These are phyloP conservation scores for Pseudogymnoascus sp. DNA, from an alignment of 2,329 filamentous ascomycete species.

Conservation along the genomic window DNA sequence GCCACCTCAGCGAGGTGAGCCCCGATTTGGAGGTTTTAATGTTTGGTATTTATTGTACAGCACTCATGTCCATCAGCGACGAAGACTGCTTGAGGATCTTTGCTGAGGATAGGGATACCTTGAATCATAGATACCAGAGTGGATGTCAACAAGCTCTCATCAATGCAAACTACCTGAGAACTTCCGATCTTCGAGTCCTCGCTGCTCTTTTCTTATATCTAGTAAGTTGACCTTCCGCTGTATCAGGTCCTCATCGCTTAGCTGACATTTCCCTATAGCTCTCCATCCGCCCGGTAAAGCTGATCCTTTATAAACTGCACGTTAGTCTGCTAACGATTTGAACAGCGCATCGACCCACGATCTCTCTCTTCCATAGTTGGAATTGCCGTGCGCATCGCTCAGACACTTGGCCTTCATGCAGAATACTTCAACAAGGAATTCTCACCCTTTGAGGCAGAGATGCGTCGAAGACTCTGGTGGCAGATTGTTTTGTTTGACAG, in stretches of 20 bases:
- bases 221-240: conserved; percentile 30
- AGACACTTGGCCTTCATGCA: conserved; percentile 60
- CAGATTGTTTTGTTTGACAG: conserved; percentile 61
- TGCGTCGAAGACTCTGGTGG: conserved; percentile 69
- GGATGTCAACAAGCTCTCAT: conserved; percentile 40
- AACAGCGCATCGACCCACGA: conserved; percentile 45
- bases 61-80: conserved; percentile 47
- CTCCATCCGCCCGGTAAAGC: no score
- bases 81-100: conserved; percentile 43
- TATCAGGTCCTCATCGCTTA: no score
- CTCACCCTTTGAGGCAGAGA: conserved; percentile 56
- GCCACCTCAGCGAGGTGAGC: conserved; percentile 46
- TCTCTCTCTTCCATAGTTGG: conserved; percentile 56
- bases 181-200: conserved; percentile 37
- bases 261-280: no score
- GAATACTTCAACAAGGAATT: conserved; percentile 44
- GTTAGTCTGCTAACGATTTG: conserved; percentile 12
- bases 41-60: conserved; percentile 59
- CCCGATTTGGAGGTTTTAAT: conserved; percentile 54
- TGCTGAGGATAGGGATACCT: conserved; percentile 30
- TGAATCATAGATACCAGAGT: conserved; percentile 36
- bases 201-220: conserved; percentile 48
- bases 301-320: no score
- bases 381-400: conserved; percentile 58
- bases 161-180: conserved; percentile 36